These are phyloP conservation scores for Kodamaea sp. DNA, from an alignment of 1,139 yeast genomes.

Conservation along the genomic window DNA sequence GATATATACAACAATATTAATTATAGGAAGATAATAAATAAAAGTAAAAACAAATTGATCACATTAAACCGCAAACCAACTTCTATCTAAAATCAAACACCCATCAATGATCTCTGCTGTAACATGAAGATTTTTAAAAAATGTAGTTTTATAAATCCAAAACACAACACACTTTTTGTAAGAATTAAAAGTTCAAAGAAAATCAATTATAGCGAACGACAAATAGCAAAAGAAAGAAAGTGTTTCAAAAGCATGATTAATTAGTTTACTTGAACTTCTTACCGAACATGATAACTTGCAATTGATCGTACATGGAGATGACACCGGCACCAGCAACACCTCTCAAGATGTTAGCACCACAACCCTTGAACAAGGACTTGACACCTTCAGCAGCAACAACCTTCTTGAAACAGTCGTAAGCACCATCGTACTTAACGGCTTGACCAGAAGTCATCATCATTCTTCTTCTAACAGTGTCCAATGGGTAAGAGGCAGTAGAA, in stretches of 20 bases:
- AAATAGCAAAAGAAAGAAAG: constrained; percentile 3
- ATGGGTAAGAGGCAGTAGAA: constrained; percentile 54
- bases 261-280: constrained; percentile 39
- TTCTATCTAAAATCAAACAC: no score
- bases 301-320: constrained; percentile 52
- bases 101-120: no score
- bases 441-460: constrained; percentile 58
- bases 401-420: constrained; percentile 46
- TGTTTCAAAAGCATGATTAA: constrained; percentile 8
- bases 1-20: constrained; percentile 10
- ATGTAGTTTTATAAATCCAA: no score
- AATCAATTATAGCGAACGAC: constrained; percentile 2
- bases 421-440: constrained; percentile 52
- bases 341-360: constrained; percentile 56
- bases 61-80: no score
- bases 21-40: background rate
- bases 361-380: constrained; percentile 50
- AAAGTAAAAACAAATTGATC: no score
- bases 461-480: constrained; percentile 54
- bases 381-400: constrained; percentile 54
- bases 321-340: constrained; percentile 60
- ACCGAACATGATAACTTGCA: constrained; percentile 49
- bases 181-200: constrained; percentile 1
- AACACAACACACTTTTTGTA: no score
- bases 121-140: no score